phyloP scores from a whole-genome alignment of 2,329 filamentous ascomycete species.

The Pseudonectria foliicola region DNA sequence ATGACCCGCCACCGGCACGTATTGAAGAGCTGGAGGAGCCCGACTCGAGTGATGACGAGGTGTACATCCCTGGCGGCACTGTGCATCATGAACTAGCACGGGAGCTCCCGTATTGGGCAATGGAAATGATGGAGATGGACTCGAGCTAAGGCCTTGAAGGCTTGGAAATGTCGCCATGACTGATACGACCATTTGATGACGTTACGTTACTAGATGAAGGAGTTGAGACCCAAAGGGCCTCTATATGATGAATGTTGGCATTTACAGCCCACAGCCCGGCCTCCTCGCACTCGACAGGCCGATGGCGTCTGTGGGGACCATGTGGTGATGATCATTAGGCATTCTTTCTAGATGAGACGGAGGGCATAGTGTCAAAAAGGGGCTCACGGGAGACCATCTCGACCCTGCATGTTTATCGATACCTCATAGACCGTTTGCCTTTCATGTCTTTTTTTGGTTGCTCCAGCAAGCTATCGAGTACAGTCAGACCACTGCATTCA shows the following conservation, averaged over 20 bases:
- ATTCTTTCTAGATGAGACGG: slow-evolving; percentile 17
- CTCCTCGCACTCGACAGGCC: too few species aligned
- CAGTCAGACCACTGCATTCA: slow-evolving; percentile 6
- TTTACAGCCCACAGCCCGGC: too few species aligned
- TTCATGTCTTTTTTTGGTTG: slow-evolving; percentile 13
- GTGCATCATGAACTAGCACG: slow-evolving; percentile 37
- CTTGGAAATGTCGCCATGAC: slow-evolving; percentile 1
- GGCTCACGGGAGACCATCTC: not conserved
- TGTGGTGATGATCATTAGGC: slow-evolving; percentile 9
- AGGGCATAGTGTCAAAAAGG: slow-evolving; percentile 9
- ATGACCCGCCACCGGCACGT: slow-evolving; percentile 41
- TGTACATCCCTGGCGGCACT: slow-evolving; percentile 25
- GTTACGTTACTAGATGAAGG: too few species aligned
- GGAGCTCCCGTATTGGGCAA: slow-evolving; percentile 43
- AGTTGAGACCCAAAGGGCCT: too few species aligned
- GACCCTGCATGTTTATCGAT: slow-evolving; percentile 18
- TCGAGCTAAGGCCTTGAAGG: slow-evolving; percentile 17
- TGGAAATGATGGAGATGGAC: slow-evolving; percentile 46
- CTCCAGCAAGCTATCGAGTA: slow-evolving; percentile 11
- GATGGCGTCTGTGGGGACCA: too few species aligned
- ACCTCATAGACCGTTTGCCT: slow-evolving; percentile 24
- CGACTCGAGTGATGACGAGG: slow-evolving; percentile 40
- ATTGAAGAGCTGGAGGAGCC: slow-evolving; percentile 50
- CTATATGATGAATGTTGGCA: too few species aligned
- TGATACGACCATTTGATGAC: slow-evolving; percentile 15